A percentile compares a stretch with the other conserved stretches of the same genome.
phyloP scores from a whole-genome alignment of 2,329 filamentous ascomycete genomes.

The Xylariaceae sp. region DNA sequence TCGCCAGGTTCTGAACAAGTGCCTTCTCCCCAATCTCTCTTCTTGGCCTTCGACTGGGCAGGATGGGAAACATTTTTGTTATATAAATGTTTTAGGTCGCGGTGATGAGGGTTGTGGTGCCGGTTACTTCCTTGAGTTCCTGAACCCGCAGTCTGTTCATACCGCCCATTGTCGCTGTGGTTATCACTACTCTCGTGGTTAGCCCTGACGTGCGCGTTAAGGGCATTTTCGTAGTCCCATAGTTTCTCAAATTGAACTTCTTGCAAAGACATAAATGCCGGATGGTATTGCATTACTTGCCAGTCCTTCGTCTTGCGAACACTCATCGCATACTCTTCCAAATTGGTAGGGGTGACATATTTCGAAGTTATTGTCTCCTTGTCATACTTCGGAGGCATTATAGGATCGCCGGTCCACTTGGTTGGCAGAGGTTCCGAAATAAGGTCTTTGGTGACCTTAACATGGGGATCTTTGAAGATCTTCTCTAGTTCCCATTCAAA shows the following conservation, averaged over 20 bases:
- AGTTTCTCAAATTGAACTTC: slow-evolving; percentile 21
- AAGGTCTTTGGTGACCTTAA: slow-evolving; percentile 25
- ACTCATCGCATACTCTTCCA: slow-evolving; percentile 31
- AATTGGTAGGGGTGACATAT: slow-evolving; percentile 28
- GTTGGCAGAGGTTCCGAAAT: slow-evolving; percentile 30
- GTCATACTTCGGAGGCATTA: slow-evolving; percentile 30
- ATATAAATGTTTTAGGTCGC: slow-evolving; percentile 2
- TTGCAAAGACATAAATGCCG: slow-evolving; percentile 26
- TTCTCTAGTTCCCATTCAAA: slow-evolving; percentile 25
- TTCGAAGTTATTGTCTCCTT: slow-evolving; percentile 30
- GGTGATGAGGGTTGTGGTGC: slow-evolving; percentile 3
- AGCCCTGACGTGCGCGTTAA: slow-evolving; percentile 10
- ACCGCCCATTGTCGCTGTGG: slow-evolving; percentile 4
- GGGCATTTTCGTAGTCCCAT: slow-evolving; percentile 20
- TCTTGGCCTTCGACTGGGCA: slow-evolving; percentile 12
- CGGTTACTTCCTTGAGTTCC: slow-evolving; percentile 3
- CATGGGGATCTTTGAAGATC: slow-evolving; percentile 26
- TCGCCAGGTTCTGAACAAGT: slow-evolving; percentile 3
- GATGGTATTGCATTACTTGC: slow-evolving; percentile 30
- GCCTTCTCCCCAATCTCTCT: slow-evolving; percentile 22
- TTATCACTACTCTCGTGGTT: slow-evolving; percentile 12
- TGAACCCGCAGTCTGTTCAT: slow-evolving; percentile 12
- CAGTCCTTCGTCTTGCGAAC: slow-evolving; percentile 32
- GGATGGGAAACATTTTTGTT: slow-evolving; percentile 1
- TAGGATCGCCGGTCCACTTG: slow-evolving; percentile 30